Evolutionary conservation across 495 filamentous ascomycete species (phyloP).

Genomic region (Daldinia vernicosa): DNA sequence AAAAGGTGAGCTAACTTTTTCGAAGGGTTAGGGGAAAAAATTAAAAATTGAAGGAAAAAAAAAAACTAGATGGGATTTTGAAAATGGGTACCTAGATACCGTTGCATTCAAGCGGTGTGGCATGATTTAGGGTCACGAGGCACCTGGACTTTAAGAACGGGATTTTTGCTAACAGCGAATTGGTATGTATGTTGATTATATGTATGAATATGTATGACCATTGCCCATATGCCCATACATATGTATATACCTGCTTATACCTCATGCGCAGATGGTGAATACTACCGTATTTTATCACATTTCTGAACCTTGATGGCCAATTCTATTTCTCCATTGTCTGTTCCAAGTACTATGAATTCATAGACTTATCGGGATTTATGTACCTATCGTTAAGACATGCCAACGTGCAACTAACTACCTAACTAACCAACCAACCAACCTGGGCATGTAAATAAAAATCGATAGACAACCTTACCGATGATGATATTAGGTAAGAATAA

Average conservation of each 20-base stretch:
- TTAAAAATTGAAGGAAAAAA: slow-evolving; percentile 8
- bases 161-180: slow-evolving; percentile 34
- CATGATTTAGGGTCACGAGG: slow-evolving; percentile 46
- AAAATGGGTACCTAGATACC: slow-evolving; percentile 45
- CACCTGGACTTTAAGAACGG: slow-evolving; percentile 35
- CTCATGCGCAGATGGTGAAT: neutral
- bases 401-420: neutral
- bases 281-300: slow-evolving; percentile 6
- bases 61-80: slow-evolving; percentile 22
- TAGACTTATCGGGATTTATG: slow-evolving; percentile 20
- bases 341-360: neutral
- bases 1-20: slow-evolving; percentile 1
- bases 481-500: slow-evolving; percentile 5
- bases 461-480: neutral
- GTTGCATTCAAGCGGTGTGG: slow-evolving; percentile 44
- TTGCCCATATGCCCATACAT: neutral
- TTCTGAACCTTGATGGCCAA: slow-evolving; percentile 22
- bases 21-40: neutral
- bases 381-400: slow-evolving; percentile 10
- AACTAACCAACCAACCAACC: neutral
- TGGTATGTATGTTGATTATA: slow-evolving; percentile 1
- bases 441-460: neutral
- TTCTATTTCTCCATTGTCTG: neutral
- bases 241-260: neutral
- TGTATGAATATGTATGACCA: neutral